Evolutionary conservation across 331 rosid genomes (phyloP), one percentile per base, ranked within the genome.

Genomic region (Cydonia oblonga): DNA sequence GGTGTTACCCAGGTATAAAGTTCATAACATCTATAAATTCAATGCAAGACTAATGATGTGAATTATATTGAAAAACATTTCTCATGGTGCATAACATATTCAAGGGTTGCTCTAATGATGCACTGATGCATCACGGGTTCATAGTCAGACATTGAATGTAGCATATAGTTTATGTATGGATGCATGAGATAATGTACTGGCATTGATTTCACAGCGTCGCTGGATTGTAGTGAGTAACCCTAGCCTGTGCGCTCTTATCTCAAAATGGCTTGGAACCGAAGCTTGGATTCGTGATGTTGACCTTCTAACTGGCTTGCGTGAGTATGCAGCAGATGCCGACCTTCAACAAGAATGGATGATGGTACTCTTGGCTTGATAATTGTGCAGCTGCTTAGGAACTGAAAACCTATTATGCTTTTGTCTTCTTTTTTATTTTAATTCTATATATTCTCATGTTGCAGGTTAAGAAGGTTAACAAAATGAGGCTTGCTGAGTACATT

Each of bases 161-260:
- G 66, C 2, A 30, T 71, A 58, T 64, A 32, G 33, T 60, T 67
- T 19, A 73, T 35, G 9, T 69, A 49, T 44, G 66, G 18, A 44
- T 51, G 66, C 75, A 71, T 64, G 59, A 73, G 62, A 75, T 66
- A 69, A 69, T 56, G 66, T 76, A 38, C 15, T 78, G 68, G 78
- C 69, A 72, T 84, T 61, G 72, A 74, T 74, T 86, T 76, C 69
- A 77, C 91, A 89, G 90, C 90, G 92, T 24, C 88, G 96, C 75
- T 89, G 96, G 96, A 85, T 89, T 81, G 92, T 83, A 72, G 92
- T 85, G 80, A 87, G 96, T 83, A 89, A 89, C 72, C 96, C 96
- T 44, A 85, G 82, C 86, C 76, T 89, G 54, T 80, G 85, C 70
- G 74, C 80, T 73, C 88, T 89, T 74, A 82, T 87, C 77, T 81